phyloP scores from a whole-genome alignment of 148 eudicot genomes.

The Salicornia ramosissima region DNA sequence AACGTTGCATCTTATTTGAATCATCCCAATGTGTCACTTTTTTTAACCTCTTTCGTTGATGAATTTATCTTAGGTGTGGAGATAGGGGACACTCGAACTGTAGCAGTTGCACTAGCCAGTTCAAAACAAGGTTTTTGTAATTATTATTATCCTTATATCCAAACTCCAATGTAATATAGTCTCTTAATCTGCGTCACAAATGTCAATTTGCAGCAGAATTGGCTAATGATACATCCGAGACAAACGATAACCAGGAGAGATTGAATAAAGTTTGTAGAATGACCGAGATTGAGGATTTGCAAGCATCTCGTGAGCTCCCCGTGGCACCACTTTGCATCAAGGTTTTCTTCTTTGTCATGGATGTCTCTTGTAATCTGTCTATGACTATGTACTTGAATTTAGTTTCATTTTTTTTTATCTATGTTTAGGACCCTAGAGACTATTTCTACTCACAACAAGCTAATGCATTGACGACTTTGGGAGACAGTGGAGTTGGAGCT shows the following conservation, averaged over 20 bases:
- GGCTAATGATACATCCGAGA: constrained; percentile 55
- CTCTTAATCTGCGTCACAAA: neutral
- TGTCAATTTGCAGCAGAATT: constrained; percentile 47
- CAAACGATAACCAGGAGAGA: constrained; percentile 43
- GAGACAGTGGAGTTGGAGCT: constrained; percentile 48
- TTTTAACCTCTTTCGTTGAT: neutral
- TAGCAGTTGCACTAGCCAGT: constrained; percentile 85
- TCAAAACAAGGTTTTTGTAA: constrained; percentile 54
- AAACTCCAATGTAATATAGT: neutral
- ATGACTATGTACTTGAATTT: constrained; percentile 2
- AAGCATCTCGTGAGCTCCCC: constrained; percentile 79
- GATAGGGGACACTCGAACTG: constrained; percentile 58
- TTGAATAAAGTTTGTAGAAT: constrained; percentile 54
- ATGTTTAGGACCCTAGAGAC: constrained; percentile 81
- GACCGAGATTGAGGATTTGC: constrained; percentile 93
- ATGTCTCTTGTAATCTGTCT: constrained; percentile 11
- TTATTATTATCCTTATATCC: neutral
- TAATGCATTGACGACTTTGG: constrained; percentile 59
- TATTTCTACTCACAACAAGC: constrained; percentile 96
- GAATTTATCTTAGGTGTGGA: constrained; percentile 49
- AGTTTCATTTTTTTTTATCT: constrained; percentile 16
- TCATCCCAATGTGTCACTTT: no score
- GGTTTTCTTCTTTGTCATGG: constrained; percentile 36
- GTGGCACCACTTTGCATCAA: constrained; percentile 90
- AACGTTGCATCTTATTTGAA: no score